These are phyloP conservation scores for Lactifluus pinguis DNA, from an alignment of 768 basidiomycete genomes.

Conservation along the genomic window DNA sequence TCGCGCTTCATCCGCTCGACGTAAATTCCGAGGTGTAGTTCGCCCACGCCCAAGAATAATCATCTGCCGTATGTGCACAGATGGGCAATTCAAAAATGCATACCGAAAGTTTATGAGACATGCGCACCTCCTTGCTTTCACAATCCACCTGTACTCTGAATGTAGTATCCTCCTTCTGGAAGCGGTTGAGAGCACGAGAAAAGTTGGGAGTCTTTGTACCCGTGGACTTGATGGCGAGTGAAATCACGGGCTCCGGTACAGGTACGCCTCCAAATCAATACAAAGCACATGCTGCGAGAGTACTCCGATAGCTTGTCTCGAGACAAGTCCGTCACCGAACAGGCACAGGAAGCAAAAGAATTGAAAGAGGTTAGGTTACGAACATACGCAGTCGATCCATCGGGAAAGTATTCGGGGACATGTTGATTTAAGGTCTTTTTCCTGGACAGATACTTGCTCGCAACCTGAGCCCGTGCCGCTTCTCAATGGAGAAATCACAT, in stretches of 20 bases:
- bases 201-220: slow-evolving; percentile 94
- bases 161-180: too few relatives aligned
- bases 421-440: too few relatives aligned
- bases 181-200: slow-evolving; percentile 91
- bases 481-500: too few relatives aligned
- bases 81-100: neutral
- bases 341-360: too few relatives aligned
- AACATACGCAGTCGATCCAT: too few relatives aligned
- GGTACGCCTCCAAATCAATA: neutral
- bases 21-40: slow-evolving; percentile 97
- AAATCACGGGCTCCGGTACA: slow-evolving; percentile 97
- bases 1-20: slow-evolving; percentile 98
- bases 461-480: too few relatives aligned
- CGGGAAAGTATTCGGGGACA: too few relatives aligned
- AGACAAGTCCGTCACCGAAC: too few relatives aligned
- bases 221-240: slow-evolving; percentile 83
- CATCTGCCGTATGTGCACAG: slow-evolving; percentile 43
- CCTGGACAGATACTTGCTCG: too few relatives aligned
- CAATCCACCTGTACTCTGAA: slow-evolving; percentile 90
- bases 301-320: too few relatives aligned
- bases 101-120: neutral
- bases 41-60: slow-evolving; percentile 99
- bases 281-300: too few relatives aligned
- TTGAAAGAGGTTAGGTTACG: too few relatives aligned
- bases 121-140: slow-evolving; percentile 86